A percentile compares a stretch with the other conserved stretches of the same genome.
phyloP scores from a whole-genome alignment of 2,329 filamentous ascomycete species.

The Pestalotiopsis sp. region DNA sequence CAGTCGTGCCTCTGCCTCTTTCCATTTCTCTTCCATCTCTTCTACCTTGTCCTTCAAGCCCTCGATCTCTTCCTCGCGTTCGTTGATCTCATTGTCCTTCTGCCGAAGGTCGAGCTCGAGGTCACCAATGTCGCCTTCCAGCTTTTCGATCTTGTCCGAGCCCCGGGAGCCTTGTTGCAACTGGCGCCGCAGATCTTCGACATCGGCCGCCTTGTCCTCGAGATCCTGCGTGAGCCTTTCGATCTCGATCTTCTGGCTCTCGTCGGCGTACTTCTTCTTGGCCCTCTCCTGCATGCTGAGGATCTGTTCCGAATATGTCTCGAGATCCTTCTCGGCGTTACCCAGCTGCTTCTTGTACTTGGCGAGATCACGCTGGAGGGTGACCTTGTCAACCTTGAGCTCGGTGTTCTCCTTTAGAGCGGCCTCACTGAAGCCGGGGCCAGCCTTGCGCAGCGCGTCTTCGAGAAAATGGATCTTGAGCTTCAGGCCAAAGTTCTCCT shows the following conservation, averaged over 20 bases:
- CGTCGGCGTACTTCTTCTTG: conserved; percentile 72
- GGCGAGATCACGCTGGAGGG: conserved; percentile 83
- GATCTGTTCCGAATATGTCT: conserved; percentile 79
- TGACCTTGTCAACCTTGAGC: conserved; percentile 86
- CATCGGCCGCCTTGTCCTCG: conserved; percentile 59
- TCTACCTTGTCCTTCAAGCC: conserved; percentile 48
- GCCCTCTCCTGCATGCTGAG: conserved; percentile 79
- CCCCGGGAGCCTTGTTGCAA: conserved; percentile 57
- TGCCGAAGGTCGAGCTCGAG: conserved; percentile 74
- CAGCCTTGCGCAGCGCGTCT: conserved; percentile 82
- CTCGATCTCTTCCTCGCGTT: conserved; percentile 55
- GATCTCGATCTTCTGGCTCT: conserved; percentile 63
- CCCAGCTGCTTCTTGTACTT: conserved; percentile 83
- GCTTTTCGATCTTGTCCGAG: conserved; percentile 60
- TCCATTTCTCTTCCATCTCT: conserved; percentile 58
- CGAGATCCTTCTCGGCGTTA: conserved; percentile 82
- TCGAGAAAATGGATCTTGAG: conserved; percentile 97
- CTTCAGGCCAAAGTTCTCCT: conserved; percentile 97
- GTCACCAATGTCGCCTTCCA: conserved; percentile 74
- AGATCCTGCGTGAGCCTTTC: conserved; percentile 57
- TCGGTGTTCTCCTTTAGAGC: conserved; percentile 94
- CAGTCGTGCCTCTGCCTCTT: conserved; percentile 51
- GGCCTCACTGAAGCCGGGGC: conserved; percentile 84
- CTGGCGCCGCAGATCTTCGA: conserved; percentile 60
- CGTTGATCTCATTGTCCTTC: conserved; percentile 71